Evolutionary conservation across 179 eudicot species (phyloP).

Genomic region (Silene vulgaris): DNA sequence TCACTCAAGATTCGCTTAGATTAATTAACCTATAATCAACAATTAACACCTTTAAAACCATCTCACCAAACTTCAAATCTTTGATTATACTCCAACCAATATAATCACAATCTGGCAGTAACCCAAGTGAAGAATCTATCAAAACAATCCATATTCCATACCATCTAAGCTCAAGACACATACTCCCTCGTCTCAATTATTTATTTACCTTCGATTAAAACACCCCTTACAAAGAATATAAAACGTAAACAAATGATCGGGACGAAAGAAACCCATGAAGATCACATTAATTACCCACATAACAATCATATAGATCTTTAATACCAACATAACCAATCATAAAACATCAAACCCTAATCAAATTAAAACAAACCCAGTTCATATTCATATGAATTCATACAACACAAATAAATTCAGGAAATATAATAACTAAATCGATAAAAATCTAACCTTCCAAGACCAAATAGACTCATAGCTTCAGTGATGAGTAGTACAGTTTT

Average conservation of each 20-base stretch:
- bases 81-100: not conserved
- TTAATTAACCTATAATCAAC: not conserved
- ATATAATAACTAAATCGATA: not conserved
- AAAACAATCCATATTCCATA: conserved; percentile 13
- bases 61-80: too few species aligned
- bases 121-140: conserved; percentile 15
- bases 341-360: conserved; percentile 20
- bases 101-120: conserved; percentile 12
- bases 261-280: not conserved
- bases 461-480: conserved; percentile 67
- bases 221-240: too few species aligned
- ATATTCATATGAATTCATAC: conserved; percentile 6
- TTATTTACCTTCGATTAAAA: too few species aligned
- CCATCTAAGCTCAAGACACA: not conserved
- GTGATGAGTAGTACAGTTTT: not conserved
- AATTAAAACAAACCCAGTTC: conserved; percentile 22
- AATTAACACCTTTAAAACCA: not conserved
- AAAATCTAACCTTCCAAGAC: conserved; percentile 54
- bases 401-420: not conserved
- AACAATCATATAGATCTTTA: conserved; percentile 18
- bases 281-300: conserved; percentile 17
- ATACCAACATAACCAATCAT: conserved; percentile 15
- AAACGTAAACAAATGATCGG: too few species aligned
- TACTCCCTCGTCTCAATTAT: too few species aligned
- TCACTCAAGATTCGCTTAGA: not conserved